phyloP scores from a whole-genome alignment of 371 early-diverging fungal species.

The Rhizomucor pusillus region DNA sequence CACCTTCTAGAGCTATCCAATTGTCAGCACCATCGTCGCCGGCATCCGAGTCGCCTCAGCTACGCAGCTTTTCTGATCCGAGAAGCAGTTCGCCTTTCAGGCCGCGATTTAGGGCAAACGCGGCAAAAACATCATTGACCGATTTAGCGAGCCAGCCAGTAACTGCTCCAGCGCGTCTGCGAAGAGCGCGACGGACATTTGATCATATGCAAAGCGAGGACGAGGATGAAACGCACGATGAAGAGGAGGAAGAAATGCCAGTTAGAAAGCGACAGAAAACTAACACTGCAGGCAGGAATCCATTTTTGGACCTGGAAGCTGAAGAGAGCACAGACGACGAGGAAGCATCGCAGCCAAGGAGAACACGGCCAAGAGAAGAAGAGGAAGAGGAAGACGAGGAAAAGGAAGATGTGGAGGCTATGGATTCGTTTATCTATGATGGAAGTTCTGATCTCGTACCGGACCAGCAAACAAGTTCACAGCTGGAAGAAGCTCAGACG shows the following conservation, averaged over 20 bases:
- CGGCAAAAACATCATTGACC: too few species aligned
- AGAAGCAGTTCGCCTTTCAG: background rate
- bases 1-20: background rate
- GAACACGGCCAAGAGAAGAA: constrained; percentile 16
- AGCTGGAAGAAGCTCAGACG: background rate
- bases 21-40: background rate
- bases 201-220: too few species aligned
- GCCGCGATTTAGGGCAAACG: background rate
- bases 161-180: too few species aligned
- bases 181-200: too few species aligned
- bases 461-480: background rate
- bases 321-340: background rate
- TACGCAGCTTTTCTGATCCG: background rate
- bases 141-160: too few species aligned
- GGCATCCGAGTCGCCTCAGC: too few species aligned
- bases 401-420: constrained; percentile 47
- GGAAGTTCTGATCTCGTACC: background rate
- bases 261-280: too few species aligned
- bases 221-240: too few species aligned
- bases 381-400: constrained; percentile 19
- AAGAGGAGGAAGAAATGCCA: too few species aligned
- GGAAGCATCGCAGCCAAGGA: constrained; percentile 16
- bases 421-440: constrained; percentile 67
- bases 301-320: background rate
- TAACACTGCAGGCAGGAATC: background rate